Conservation (phyloP, 2,329 filamentous ascomycete species). For the Volutella citrinella region DNA sequence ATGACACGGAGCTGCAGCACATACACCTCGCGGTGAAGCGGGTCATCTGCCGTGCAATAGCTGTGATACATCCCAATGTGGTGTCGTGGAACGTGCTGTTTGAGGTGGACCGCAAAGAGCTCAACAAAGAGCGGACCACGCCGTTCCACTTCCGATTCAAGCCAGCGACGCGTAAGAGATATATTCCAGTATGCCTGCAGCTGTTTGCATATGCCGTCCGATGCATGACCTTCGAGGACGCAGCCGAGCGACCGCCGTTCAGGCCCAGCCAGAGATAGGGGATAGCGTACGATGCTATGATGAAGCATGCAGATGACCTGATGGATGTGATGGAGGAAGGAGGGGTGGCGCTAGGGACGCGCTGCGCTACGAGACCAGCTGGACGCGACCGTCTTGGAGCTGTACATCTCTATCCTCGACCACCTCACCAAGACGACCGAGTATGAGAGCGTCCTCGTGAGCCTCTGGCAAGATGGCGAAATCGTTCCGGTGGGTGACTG, state of each 20-base stretch:
- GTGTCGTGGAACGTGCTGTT: not conserved
- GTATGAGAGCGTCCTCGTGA: too few relatives aligned
- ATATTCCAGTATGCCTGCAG: constrained; percentile 1
- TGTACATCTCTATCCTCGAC: too few relatives aligned
- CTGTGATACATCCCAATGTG: not conserved
- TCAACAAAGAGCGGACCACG: constrained; percentile 2
- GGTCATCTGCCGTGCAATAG: not conserved
- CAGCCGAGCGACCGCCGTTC: not conserved
- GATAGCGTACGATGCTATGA: constrained; percentile 1
- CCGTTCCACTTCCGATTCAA: constrained; percentile 5
- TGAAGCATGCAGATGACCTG: not conserved
- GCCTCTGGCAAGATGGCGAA: too few relatives aligned
- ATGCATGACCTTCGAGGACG: constrained; percentile 1
- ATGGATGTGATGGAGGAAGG: too few relatives aligned
- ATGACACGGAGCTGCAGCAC: not conserved
- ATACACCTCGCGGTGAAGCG: not conserved
- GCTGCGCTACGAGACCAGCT: too few relatives aligned
- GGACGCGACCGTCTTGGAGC: too few relatives aligned
- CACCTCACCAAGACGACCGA: too few relatives aligned
- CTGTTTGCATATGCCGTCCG: constrained; percentile 1
- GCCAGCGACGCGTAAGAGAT: constrained; percentile 1
- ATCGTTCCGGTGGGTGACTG: too few relatives aligned
- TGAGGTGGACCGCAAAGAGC: not conserved
- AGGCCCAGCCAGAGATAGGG: constrained; percentile 1
- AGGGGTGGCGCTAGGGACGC: too few relatives aligned